Conservation (phyloP, 805 yeast genomes). For the Candida maris region DNA sequence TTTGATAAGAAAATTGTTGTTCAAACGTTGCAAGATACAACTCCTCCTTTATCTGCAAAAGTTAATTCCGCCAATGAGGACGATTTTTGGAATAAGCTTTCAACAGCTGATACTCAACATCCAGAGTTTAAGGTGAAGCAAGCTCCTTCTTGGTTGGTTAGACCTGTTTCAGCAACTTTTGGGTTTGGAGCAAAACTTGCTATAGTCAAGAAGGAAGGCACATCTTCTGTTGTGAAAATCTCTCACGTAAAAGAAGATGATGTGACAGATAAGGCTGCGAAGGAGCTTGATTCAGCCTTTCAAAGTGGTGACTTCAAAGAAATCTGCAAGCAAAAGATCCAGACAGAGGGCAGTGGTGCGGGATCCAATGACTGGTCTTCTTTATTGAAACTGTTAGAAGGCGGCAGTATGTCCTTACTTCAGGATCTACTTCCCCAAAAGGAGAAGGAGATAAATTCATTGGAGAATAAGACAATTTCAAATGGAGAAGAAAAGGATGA, state of each 20-base stretch:
- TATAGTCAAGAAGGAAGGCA: conserved; percentile 36
- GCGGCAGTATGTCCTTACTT: conserved; percentile 50
- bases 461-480: conserved; percentile 11
- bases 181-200: conserved; percentile 94
- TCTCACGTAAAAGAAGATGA: conserved; percentile 32
- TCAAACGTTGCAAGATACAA: conserved; percentile 86
- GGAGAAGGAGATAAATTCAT: conserved; percentile 15
- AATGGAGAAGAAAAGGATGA: conserved; percentile 28
- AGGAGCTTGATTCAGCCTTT: conserved; percentile 53
- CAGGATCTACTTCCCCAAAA: conserved; percentile 30
- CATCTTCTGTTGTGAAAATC: conserved; percentile 39
- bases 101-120: conserved; percentile 64
- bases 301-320: conserved; percentile 49
- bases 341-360: conserved; percentile 34
- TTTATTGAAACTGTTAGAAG: conserved; percentile 46
- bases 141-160: conserved; percentile 86
- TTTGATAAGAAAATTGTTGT: conserved; percentile 79
- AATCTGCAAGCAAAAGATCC: conserved; percentile 53
- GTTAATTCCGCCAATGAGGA: conserved; percentile 49
- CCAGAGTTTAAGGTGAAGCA: conserved; percentile 70
- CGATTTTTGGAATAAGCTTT: conserved; percentile 82
- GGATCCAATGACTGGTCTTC: conserved; percentile 56
- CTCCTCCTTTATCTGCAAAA: conserved; percentile 48
- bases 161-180: conserved; percentile 72
- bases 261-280: conserved; percentile 33